Base-by-base conservation (phyloP, 257 asterid species). In the Ophiorrhiza pumila region DNA sequence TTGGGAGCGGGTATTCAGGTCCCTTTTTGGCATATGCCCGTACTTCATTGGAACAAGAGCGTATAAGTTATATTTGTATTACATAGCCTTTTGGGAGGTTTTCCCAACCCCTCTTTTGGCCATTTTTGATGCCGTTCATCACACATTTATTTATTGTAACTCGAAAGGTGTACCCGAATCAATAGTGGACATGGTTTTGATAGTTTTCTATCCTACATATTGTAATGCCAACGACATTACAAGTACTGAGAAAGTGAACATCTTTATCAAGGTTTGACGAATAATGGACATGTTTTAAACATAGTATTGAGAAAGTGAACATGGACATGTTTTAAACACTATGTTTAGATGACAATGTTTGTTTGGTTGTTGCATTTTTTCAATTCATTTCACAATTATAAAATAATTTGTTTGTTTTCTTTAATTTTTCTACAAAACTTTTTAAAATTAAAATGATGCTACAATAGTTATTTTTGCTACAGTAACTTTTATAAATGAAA, bases 91-190 rank as follows among this genome's bases (percentile, higher is more conserved):
- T 46, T 7, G 11, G 25, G 72, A 60, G 52, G 65, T 59, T 71
- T 62, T 23, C 2, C 23, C 20, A 13, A 22, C 25, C 10, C 58
- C 65, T 34, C 10, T 20, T 53, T 64, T 12, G 65, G 60, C 66
- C 65, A 9, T 29, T 39, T 53, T 27, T 37, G 57, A 27, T 56
- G 53, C 57, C 62, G 3, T 25, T 46, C 20, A 42, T 42, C 45
- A 57, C 37, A 42, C 52, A 71, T 58, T 71, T 57, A 27, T 71
- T 65, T 57, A 27, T 71, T 65, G 68, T 4, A 12, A 27, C 23
- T 59, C 27, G 34, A 43, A 27, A 25, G 50, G 23, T 43, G 23
- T 39, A 39, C 34, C 20, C 31, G 7, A n/a, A 37, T n/a, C n/a
- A n/a, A n/a, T 63, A 63, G 5, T 39, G 69, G 32, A 41, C 14